Conservation (phyloP, 2,329 filamentous ascomycete genomes). For the Calonectria multiphialidica region DNA sequence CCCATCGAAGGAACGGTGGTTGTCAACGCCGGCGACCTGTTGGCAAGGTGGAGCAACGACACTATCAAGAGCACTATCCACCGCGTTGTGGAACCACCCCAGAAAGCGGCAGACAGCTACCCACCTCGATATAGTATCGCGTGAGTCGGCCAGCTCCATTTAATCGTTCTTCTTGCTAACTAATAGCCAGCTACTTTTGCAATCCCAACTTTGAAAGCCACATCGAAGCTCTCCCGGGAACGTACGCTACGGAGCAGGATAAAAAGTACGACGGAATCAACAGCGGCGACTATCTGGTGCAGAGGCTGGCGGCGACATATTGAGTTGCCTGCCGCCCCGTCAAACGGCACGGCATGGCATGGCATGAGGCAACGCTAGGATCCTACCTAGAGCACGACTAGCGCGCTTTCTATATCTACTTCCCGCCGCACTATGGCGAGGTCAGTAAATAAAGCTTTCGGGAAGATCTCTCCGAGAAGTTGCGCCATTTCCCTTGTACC, state of each 20-base stretch:
- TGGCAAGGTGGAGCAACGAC: constrained; percentile 92
- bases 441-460: constrained; percentile 1
- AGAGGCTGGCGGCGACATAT: constrained; percentile 82
- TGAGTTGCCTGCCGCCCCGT: constrained; percentile 43
- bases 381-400: not conserved
- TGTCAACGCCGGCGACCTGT: constrained; percentile 88
- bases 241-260: constrained; percentile 71
- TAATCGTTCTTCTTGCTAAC: not conserved
- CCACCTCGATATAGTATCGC: constrained; percentile 89
- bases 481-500: not conserved
- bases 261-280: constrained; percentile 86
- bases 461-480: not conserved
- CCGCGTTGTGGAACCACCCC: constrained; percentile 87
- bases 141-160: constrained; percentile 56
- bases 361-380: not conserved
- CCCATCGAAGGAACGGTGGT: constrained; percentile 87
- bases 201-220: constrained; percentile 83
- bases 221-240: constrained; percentile 87
- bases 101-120: constrained; percentile 67
- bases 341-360: too few relatives aligned
- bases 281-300: constrained; percentile 84
- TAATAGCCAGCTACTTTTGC: constrained; percentile 78
- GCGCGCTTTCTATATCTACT: not conserved
- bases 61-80: constrained; percentile 92
- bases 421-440: not conserved